Base-by-base conservation (phyloP, 352 stramenopile species). In the Phytophthora chlamydospora region DNA sequence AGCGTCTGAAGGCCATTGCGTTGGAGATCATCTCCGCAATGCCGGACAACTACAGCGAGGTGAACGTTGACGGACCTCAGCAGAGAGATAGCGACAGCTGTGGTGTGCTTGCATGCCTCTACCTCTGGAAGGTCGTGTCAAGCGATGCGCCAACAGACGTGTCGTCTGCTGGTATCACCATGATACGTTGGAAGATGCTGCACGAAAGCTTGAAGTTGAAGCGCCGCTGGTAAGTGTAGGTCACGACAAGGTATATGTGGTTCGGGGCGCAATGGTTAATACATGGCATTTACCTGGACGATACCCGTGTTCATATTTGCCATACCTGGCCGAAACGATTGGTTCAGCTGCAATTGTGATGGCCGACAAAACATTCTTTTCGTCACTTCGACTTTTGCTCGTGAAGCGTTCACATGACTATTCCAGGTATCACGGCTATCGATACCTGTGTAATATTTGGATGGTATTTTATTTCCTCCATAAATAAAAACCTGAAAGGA, bases 11-110 rank as follows among this genome's bases (percentile, higher is more conserved):
- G 17, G 36, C 33, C 11, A 29, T 55, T 4, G 33, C 35, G 3
- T 6, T 2, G 8, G 54, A 62, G 34, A 55, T 62, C n/a, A 6
- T 13, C 7, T n/a, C n/a, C n/a, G 21, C 16, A 13, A 27, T 13
- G 6, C 10, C 40, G 5, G 19, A 16, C 13, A 27, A 7, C n/a
- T 61, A 47, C 43, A 33, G 1, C 1, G n/a, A 3, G 9, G 4
- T 52, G 13, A 16, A 52, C 16, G 35, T 48, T 24, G 33, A 7
- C 16, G 44, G 31, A 16, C 42, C 43, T 2, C 39, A 35, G 19
- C 53, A 62, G 41, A 49, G 29, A 14, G 51, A 49, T 49, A 7
- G 41, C 16, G 29, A 59, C 29, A 50, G 51, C 39, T 60, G 52
- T 19, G 52, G 52, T 7, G 40, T 60, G 6, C 6, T 51, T 38